phyloP scores from a whole-genome alignment of 345 rosid genomes.

The Bruguiera sexangula region DNA sequence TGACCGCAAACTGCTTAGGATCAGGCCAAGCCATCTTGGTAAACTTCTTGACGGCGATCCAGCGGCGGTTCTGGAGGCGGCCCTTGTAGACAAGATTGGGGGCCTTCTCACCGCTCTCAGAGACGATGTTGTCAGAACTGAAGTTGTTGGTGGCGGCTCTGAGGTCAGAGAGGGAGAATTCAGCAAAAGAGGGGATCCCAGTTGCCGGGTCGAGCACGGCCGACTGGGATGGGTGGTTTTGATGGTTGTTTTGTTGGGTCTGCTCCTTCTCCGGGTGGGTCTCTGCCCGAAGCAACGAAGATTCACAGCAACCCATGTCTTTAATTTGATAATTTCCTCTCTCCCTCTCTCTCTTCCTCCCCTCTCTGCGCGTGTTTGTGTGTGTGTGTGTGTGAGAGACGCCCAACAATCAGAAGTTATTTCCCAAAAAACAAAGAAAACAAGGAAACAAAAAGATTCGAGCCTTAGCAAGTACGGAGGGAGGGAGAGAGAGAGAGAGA shows the following conservation, averaged over 20 bases:
- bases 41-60: constrained; percentile 90
- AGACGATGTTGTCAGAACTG: constrained; percentile 62
- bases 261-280: constrained; percentile 40
- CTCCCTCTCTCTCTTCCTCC: too few relatives aligned
- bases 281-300: constrained; percentile 40
- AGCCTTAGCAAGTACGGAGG: too few relatives aligned
- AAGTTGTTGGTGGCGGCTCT: constrained; percentile 67
- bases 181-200: constrained; percentile 52
- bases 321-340: too few relatives aligned
- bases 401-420: too few relatives aligned
- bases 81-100: constrained; percentile 68
- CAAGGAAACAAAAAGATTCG: too few relatives aligned
- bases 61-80: constrained; percentile 52
- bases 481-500: too few relatives aligned
- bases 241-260: constrained; percentile 23
- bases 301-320: constrained; percentile 75
- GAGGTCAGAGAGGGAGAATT: constrained; percentile 65
- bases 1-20: constrained; percentile 69
- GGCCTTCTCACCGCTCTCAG: constrained; percentile 64
- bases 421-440: too few relatives aligned
- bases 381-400: too few relatives aligned
- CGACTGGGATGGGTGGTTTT: constrained; percentile 27
- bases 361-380: too few relatives aligned
- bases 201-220: constrained; percentile 31
- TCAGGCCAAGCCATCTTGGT: constrained; percentile 83